Evolutionary conservation across 2,329 filamentous ascomycete genomes (phyloP).

Genomic region (Fusarium sp.): DNA sequence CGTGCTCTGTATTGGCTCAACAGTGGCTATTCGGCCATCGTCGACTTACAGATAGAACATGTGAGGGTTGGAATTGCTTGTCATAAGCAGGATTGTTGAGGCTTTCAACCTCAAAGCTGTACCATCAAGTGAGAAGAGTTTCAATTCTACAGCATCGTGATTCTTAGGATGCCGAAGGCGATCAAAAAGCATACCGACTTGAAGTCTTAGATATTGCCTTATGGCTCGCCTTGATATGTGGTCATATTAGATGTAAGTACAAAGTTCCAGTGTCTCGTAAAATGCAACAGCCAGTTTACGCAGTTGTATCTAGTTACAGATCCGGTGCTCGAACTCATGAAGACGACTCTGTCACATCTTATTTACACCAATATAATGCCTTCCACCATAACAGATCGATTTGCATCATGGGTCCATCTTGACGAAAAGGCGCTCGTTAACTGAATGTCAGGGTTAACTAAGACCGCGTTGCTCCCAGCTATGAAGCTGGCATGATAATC

Average conservation of each 20-base stretch:
- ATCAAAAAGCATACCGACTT: rapidly evolving
- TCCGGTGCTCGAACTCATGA: background rate
- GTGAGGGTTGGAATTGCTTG: too few relatives aligned
- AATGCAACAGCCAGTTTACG: rapidly evolving
- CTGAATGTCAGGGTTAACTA: background rate
- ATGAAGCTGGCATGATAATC: too few relatives aligned
- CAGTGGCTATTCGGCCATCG: too few relatives aligned
- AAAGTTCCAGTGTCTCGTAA: background rate
- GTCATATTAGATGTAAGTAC: background rate
- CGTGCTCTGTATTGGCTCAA: too few relatives aligned
- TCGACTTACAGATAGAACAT: too few relatives aligned
- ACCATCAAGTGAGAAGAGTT: too few relatives aligned
- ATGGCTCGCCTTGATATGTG: rapidly evolving
- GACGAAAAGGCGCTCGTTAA: rapidly evolving
- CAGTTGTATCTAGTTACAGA: background rate
- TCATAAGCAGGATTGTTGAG: too few relatives aligned
- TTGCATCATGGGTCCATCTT: rapidly evolving
- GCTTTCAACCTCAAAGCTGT: too few relatives aligned
- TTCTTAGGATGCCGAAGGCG: background rate
- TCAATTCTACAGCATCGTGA: too few relatives aligned
- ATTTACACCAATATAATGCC: too few relatives aligned
- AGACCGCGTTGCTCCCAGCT: background rate
- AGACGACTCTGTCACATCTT: background rate
- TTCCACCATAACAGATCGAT: background rate
- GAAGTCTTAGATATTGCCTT: rapidly evolving